Base-by-base conservation (phyloP, 805 yeast genomes). In the Monosporozyma aquatica region DNA sequence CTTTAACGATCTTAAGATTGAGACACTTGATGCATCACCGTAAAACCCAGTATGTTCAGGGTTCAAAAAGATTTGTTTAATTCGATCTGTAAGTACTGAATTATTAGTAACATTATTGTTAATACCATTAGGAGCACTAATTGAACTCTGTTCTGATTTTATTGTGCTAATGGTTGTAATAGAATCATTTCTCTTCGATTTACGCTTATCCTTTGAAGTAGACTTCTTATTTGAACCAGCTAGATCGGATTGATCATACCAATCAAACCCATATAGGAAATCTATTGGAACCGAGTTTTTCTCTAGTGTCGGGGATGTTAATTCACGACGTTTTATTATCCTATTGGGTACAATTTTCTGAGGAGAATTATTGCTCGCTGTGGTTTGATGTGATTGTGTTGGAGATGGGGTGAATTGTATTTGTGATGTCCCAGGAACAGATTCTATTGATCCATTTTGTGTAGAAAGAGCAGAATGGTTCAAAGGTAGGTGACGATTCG, bases 1-100 rank as follows among this genome's bases (percentile, higher is more conserved):
- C 24, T 27, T 44, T 33, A 75, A 50, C 9, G 74, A 71, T 49
- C 78, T 65, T 34, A 80, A 57, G 15, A 76, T 62, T 6, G 75
- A 74, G 2, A 80, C 71, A 45, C 76, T 69, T 4, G 87, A 78
- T 7, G 78, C 82, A 10, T 73, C 71, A 1, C 87, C 87, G 49
- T 75, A 75, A 54, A 76, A 80, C 0, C 87, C 86, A 23, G 72
- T 72, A 22, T 78, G 74, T 38, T 74, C 70, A 6, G 69, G 70
- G 43, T 68, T 64, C 13, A 67, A 60, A 33, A 41, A 34, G 11
- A 41, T 26, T 25, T 26, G 18, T 14, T 29, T 30, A 10, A 26
- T 17, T 32, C 20, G 11, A 20, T 20, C 14, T 27, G 27, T 15
- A n/a, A 21, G 4, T 9, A 32, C 18, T 17, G 35, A 20, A 38